Conservation (phyloP, 345 rosid genomes). For the Laguncularia racemosa region DNA sequence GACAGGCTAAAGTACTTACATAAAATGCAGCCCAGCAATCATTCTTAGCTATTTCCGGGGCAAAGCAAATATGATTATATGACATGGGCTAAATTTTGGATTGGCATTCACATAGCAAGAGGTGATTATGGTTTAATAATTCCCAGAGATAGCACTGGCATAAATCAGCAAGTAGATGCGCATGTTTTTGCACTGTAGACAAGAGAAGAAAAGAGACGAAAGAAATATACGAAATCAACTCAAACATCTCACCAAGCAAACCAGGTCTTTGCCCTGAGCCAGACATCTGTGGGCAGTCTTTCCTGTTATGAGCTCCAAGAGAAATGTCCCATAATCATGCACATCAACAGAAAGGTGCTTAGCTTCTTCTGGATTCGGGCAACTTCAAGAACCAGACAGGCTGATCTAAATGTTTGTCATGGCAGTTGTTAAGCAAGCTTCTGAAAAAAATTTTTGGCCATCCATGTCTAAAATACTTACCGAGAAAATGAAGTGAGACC, state of each 20-base stretch:
- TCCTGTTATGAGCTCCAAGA: conserved; percentile 40
- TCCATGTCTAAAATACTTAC: no score
- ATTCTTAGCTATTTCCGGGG: no score
- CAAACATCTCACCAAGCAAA: conserved; percentile 28
- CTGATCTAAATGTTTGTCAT: background rate
- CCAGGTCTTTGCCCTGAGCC: conserved; percentile 18
- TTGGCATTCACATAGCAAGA: no score
- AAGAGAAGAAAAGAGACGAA: background rate
- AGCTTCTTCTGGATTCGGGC: conserved; percentile 13
- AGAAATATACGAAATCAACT: background rate
- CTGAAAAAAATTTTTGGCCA: no score
- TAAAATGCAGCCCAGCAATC: no score
- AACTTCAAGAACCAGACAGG: background rate
- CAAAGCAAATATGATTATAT: no score
- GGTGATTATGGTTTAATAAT: no score
- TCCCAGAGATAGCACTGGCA: background rate
- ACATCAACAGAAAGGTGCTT: conserved; percentile 21
- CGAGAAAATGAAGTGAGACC: no score
- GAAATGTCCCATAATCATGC: conserved; percentile 30
- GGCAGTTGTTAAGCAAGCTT: no score
- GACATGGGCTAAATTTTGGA: no score
- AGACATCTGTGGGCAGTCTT: conserved; percentile 18
- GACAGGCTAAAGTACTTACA: background rate
- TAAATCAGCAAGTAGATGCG: background rate
- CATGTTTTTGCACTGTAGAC: background rate